Evolutionary conservation across 2,329 filamentous ascomycete genomes (phyloP).

Genomic region (Rhynchosporium graminicola): DNA sequence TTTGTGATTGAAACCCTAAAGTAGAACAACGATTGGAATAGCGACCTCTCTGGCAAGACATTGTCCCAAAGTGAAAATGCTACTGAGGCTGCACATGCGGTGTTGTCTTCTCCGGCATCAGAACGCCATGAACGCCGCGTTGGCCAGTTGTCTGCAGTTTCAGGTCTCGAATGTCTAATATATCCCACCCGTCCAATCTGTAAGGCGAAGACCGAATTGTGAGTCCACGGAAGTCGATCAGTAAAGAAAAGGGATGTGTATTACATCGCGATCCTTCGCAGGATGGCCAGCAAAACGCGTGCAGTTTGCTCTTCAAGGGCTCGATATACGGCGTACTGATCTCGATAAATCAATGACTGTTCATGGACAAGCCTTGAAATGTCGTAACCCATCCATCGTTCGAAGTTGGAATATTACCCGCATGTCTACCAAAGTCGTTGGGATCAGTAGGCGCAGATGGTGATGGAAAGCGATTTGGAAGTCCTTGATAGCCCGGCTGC

Average conservation of each 20-base stretch:
- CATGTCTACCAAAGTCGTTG: slow-evolving; percentile 47
- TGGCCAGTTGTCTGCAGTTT: not conserved
- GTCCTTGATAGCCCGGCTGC: slow-evolving; percentile 48
- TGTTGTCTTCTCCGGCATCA: not conserved
- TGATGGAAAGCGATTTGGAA: slow-evolving; percentile 51
- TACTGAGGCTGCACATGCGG: not conserved
- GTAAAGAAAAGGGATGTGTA: slow-evolving; percentile 4
- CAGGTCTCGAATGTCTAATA: slow-evolving; percentile 2
- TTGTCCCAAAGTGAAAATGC: not conserved
- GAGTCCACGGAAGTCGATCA: not conserved
- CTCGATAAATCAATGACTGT: slow-evolving; percentile 42
- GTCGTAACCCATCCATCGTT: slow-evolving; percentile 57
- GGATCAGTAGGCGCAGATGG: slow-evolving; percentile 43
- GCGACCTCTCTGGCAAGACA: not conserved
- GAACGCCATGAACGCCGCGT: not conserved
- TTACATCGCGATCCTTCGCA: slow-evolving; percentile 1
- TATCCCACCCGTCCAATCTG: not conserved
- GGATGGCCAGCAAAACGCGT: not conserved
- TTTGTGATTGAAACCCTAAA: not conserved
- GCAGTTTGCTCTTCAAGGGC: not conserved
- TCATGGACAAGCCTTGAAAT: slow-evolving; percentile 74
- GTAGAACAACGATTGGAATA: not conserved
- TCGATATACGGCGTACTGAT: not conserved
- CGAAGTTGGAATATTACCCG: slow-evolving; percentile 42
- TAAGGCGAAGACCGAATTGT: not conserved